Evolutionary conservation across 2,329 filamentous ascomycete species (phyloP).

Genomic region (Trichoderma harzianum): DNA sequence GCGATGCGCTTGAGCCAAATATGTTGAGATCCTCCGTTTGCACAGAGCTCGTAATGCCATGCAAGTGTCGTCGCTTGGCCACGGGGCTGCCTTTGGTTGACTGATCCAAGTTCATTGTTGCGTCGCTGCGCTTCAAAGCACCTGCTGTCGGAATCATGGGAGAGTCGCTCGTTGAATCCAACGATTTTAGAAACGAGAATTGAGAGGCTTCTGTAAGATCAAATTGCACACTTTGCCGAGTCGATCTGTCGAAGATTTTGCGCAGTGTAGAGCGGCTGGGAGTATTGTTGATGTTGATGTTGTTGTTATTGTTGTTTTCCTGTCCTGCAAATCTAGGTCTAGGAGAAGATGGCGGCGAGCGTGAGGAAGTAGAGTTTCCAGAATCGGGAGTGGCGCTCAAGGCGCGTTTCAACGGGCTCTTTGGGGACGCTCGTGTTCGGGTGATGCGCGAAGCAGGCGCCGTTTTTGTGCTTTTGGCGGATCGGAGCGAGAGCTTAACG

Average conservation of each 20-base stretch:
- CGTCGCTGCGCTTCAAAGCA: constrained; percentile 88
- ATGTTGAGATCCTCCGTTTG: constrained; percentile 63
- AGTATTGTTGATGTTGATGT: constrained; percentile 33
- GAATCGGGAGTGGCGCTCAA: constrained; percentile 68
- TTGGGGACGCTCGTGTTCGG: constrained; percentile 68
- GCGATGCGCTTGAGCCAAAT: constrained; percentile 58
- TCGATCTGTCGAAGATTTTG: constrained; percentile 41
- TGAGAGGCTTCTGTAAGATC: constrained; percentile 55
- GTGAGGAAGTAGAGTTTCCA: constrained; percentile 58
- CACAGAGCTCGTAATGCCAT: constrained; percentile 64
- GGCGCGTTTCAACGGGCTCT: constrained; percentile 76
- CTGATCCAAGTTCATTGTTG: constrained; percentile 82
- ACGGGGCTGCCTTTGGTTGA: constrained; percentile 77
- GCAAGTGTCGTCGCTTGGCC: constrained; percentile 84
- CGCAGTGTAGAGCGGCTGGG: constrained; percentile 34
- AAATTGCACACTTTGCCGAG: constrained; percentile 55
- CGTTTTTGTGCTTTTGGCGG: constrained; percentile 58
- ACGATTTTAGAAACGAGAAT: constrained; percentile 48
- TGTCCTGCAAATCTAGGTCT: constrained; percentile 41
- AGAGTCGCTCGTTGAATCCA: constrained; percentile 41
- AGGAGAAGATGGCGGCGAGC: constrained; percentile 39
- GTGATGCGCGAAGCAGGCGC: constrained; percentile 45
- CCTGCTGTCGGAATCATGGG: constrained; percentile 53
- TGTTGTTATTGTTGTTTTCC: constrained; percentile 39
- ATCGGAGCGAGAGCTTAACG: constrained; percentile 63